phyloP scores from a whole-genome alignment of 129 eudicot genomes.

The Saussurea involucrata region DNA sequence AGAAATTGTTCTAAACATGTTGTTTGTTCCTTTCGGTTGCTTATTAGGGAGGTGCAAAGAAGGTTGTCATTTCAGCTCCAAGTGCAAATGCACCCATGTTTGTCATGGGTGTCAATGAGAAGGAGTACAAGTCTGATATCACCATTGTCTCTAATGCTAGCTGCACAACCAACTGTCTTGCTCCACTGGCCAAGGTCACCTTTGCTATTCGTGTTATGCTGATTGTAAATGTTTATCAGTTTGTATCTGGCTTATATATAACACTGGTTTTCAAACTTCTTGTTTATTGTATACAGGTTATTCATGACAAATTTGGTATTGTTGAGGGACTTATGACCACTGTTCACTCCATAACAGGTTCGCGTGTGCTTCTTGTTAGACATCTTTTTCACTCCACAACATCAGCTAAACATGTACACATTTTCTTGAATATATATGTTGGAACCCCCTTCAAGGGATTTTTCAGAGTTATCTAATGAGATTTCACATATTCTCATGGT shows the following conservation, averaged over 20 bases:
- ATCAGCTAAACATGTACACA: not conserved
- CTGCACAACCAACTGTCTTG: conserved; percentile 35
- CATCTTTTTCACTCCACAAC: too few relatives aligned
- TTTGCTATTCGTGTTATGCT: not conserved
- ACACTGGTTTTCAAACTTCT: not conserved
- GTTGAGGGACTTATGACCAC: conserved; percentile 85
- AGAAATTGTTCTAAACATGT: not conserved
- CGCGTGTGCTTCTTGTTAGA: not conserved
- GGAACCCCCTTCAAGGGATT: not conserved
- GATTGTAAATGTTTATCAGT: not conserved
- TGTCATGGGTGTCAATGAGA: conserved; percentile 47
- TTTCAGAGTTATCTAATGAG: not conserved
- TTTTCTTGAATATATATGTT: not conserved
- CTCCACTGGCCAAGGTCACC: conserved; percentile 26
- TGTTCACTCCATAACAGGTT: conserved; percentile 68
- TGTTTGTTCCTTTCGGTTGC: not conserved
- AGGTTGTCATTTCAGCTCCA: conserved; percentile 78
- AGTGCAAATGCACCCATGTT: conserved; percentile 81
- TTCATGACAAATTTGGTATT: conserved; percentile 72
- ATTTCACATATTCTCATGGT: not conserved
- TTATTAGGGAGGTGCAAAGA: conserved; percentile 77
- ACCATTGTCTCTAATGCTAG: conserved; percentile 29
- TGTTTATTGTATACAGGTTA: conserved; percentile 35
- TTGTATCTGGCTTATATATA: not conserved
- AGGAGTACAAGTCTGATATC: conserved; percentile 31